Evolutionary conservation across 768 basidiomycete species (phyloP), one percentile per base, ranked within the genome.

Genomic region (Lentinula sp.): DNA sequence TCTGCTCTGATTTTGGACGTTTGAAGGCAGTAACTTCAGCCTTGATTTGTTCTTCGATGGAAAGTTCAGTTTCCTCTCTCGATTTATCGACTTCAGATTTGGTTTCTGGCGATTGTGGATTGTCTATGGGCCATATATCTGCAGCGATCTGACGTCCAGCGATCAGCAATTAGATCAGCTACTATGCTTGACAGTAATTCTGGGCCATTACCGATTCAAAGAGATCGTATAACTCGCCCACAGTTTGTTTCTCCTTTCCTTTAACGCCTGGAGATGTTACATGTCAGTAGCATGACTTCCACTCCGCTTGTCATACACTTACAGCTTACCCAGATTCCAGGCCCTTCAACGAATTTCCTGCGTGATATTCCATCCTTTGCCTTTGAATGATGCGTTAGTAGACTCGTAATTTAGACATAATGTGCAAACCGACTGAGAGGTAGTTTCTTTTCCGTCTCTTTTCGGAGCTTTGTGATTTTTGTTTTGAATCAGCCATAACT

Each of bases 301-400:
- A 52, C 10, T 21, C 9, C 16, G 16, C 23, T n/a, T n/a, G 37
- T 43, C 21, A 13, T 57, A 15, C 45, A 69, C 79, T 67, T 68
- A 78, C 90, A 93, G 67, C 86, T 91, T 9, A 84, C 88, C 91
- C 92, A 94, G 18, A 94, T 74, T 16, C 92, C 91, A 18, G 92
- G 92, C 8, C 92, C 92, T 62, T 89, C 88, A 61, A 93, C 81
- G 28, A 76, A 71, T 46, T 81, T 74, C 70, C 84, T 89, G 21
- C 74, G 79, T 86, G 86, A 80, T 2, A 83, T 83, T 5, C 88
- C 88, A 66, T 89, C 86, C 88, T 89, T 64, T 10, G 42, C 48
- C 54, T 18, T 40, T 37, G 8, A 4, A 13, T 56, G 15, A 18
- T 0, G 18, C 15, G 28, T 45, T 5, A 45, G 43, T 46, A 46